These are phyloP conservation scores for Clonostachys byssicola DNA, from an alignment of 2,329 filamentous ascomycete species.

Conservation along the genomic window DNA sequence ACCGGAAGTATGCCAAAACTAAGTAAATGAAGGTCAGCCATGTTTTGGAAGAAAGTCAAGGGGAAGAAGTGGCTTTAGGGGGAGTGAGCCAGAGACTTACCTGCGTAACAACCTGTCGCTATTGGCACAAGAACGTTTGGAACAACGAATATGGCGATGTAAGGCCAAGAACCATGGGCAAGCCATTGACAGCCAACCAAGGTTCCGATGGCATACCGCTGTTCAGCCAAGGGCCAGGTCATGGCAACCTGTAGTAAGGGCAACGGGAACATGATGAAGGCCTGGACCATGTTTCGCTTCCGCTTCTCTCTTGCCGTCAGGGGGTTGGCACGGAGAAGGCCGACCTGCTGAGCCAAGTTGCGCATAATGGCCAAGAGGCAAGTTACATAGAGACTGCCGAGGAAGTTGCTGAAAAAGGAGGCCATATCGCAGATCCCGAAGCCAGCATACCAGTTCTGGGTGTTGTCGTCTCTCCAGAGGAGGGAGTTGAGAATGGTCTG, in stretches of 20 bases:
- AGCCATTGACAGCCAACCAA: conserved; percentile 43
- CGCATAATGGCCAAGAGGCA: conserved; percentile 51
- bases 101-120: conserved; percentile 38
- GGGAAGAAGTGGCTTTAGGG: neutral
- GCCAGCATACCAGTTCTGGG: conserved; percentile 45
- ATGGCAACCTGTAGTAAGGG: conserved; percentile 44
- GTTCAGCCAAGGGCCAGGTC: conserved; percentile 39
- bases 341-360: conserved; percentile 46
- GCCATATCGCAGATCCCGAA: conserved; percentile 50
- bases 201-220: conserved; percentile 45
- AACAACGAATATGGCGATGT: conserved; percentile 40
- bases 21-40: neutral
- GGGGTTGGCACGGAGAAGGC: conserved; percentile 32
- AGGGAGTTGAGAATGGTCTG: conserved; percentile 43
- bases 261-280: conserved; percentile 49
- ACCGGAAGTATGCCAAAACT: conserved; percentile 45
- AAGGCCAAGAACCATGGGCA: conserved; percentile 40
- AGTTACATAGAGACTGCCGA: conserved; percentile 40
- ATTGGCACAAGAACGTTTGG: conserved; percentile 38
- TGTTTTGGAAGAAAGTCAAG: neutral
- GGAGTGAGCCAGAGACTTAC: conserved; percentile 26
- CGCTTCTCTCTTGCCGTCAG: conserved; percentile 34
- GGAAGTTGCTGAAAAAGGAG: conserved; percentile 39
- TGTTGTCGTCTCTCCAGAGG: conserved; percentile 49
- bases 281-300: conserved; percentile 38